Evolutionary conservation across 148 eudicot genomes (phyloP).

Genomic region (Cornus controversa): DNA sequence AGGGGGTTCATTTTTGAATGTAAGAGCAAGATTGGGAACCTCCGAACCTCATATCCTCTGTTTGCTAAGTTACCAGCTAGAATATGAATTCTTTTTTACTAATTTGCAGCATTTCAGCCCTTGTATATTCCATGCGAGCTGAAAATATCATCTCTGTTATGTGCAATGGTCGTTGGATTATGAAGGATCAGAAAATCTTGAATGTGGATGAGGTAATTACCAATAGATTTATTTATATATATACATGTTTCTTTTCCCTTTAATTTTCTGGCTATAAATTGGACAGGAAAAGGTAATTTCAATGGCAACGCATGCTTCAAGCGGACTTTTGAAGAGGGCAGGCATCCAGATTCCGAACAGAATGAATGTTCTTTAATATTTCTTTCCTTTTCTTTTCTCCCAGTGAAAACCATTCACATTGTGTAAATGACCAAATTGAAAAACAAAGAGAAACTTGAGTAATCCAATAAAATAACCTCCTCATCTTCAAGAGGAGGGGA

Average conservation of each 20-base stretch:
- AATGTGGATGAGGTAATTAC: constrained; percentile 68
- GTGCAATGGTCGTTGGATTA: constrained; percentile 93
- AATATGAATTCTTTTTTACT: neutral
- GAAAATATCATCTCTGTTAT: constrained; percentile 85
- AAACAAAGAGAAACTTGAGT: too few relatives aligned
- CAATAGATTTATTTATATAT: neutral
- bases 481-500: too few relatives aligned
- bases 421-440: neutral
- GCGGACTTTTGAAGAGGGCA: constrained; percentile 62
- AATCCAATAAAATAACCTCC: too few relatives aligned
- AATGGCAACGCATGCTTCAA: constrained; percentile 57
- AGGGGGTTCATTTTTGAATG: too few relatives aligned
- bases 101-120: constrained; percentile 78
- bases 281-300: constrained; percentile 61
- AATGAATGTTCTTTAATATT: constrained; percentile 48
- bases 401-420: neutral
- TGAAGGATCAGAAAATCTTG: constrained; percentile 78
- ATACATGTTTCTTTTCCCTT: neutral
- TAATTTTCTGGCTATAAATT: neutral
- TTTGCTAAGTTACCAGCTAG: neutral
- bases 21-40: neutral
- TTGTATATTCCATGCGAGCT: constrained; percentile 82
- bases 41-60: neutral
- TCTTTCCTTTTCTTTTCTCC: neutral
- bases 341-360: constrained; percentile 68